phyloP scores from a whole-genome alignment of 108 stramenopile genomes.

The Aurantiochytrium sp. region DNA sequence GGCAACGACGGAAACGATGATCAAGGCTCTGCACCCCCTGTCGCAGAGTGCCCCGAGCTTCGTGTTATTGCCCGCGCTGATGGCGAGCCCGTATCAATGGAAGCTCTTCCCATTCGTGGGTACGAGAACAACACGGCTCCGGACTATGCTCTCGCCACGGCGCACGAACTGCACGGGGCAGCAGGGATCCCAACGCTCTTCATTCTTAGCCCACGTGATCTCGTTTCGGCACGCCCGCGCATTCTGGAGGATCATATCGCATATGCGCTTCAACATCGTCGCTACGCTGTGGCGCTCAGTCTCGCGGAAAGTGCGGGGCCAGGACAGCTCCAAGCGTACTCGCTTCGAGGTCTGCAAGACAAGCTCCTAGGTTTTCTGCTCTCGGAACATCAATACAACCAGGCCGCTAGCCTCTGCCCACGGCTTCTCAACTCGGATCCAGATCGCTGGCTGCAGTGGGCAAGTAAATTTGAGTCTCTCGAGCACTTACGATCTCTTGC shows the following conservation, averaged over 20 bases:
- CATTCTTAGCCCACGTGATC: not conserved
- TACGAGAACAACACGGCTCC: not conserved
- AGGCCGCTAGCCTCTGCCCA: not conserved
- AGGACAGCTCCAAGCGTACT: not conserved
- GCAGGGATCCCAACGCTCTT: not conserved
- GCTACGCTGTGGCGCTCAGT: not conserved
- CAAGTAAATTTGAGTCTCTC: not conserved
- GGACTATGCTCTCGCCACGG: not conserved
- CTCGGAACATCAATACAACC: not conserved
- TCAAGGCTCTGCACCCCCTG: not conserved
- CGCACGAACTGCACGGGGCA: not conserved
- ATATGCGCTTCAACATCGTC: not conserved
- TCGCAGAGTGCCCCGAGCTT: not conserved
- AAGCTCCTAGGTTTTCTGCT: not conserved
- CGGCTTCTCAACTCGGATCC: not conserved
- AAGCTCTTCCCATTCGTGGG: not conserved
- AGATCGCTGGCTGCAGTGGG: constrained; percentile 8
- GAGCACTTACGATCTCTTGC: not conserved
- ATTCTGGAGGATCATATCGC: not conserved
- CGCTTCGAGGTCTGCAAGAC: not conserved
- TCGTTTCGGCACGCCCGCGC: not conserved
- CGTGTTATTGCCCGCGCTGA: not conserved
- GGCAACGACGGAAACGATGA: too few relatives aligned
- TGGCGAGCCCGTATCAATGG: not conserved
- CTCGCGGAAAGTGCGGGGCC: not conserved